These are phyloP conservation scores for Fraxinus dipetala DNA, from an alignment of 305 asterid genomes.

Conservation along the genomic window DNA sequence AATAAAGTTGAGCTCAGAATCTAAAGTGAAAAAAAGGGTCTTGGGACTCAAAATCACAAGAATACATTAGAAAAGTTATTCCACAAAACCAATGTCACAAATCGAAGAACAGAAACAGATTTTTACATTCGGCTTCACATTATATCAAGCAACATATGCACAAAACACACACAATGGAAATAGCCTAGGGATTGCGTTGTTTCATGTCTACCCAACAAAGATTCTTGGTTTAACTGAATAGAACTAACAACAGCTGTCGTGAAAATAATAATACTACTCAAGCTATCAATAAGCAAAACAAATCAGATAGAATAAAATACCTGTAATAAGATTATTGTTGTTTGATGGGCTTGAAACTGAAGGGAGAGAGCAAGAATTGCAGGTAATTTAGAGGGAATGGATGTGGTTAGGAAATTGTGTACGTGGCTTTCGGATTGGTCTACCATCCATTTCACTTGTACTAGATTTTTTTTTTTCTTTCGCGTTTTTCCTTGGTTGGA, in stretches of 20 bases:
- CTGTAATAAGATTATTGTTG: neutral
- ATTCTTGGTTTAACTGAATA: neutral
- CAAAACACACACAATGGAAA: neutral
- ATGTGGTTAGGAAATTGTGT: slow-evolving; percentile 50
- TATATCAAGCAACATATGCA: neutral
- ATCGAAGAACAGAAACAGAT: neutral
- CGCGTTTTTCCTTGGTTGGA: neutral
- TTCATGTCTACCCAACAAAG: neutral
- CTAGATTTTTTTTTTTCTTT: slow-evolving; percentile 19
- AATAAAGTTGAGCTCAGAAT: neutral
- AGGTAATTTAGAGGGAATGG: slow-evolving; percentile 48
- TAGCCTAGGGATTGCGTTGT: neutral
- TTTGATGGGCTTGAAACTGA: neutral
- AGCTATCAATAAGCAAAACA: neutral
- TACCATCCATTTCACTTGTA: slow-evolving; percentile 18
- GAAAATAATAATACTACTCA: neutral
- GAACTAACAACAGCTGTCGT: neutral
- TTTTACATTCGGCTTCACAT: neutral
- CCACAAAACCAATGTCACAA: neutral
- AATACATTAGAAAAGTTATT: neutral
- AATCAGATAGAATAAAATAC: neutral
- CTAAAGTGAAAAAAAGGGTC: neutral
- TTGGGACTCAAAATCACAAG: neutral
- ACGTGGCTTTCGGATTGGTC: slow-evolving; percentile 55
- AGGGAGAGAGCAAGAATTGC: neutral